Percentiles rank a stretch among this genome's conserved stretches.
These are phyloP conservation scores for Ascochyta clinopodiicola DNA, from an alignment of 2,329 filamentous ascomycete genomes.

Conservation along the genomic window DNA sequence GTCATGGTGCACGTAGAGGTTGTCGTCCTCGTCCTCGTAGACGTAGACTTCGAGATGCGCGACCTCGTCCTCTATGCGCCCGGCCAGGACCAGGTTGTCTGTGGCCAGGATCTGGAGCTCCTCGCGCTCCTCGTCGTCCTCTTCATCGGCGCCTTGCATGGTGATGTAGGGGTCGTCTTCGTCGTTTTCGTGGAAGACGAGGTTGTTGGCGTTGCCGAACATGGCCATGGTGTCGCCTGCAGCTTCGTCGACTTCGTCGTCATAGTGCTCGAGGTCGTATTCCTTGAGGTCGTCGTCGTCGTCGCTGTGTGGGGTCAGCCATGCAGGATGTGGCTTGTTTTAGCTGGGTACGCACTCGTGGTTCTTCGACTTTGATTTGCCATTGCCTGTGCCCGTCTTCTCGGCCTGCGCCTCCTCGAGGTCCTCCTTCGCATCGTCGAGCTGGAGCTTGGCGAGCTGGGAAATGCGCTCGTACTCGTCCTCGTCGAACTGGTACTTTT, in stretches of 20 bases:
- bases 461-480: constrained; percentile 60
- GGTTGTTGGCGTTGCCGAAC: constrained; percentile 92
- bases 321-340: neutral
- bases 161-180: constrained; percentile 97
- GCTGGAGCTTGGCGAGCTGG: constrained; percentile 65
- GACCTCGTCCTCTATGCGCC: constrained; percentile 95
- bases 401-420: constrained; percentile 63
- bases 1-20: constrained; percentile 98
- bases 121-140: constrained; percentile 89
- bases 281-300: constrained; percentile 88
- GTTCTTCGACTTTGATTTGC: constrained; percentile 27
- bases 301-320: constrained; percentile 39
- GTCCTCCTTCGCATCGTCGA: constrained; percentile 91
- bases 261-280: constrained; percentile 95
- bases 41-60: constrained; percentile 97
- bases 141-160: constrained; percentile 69
- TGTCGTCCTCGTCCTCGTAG: constrained; percentile 93
- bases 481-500: constrained; percentile 59
- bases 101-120: constrained; percentile 91
- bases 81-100: constrained; percentile 90
- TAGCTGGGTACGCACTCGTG: constrained; percentile 21
- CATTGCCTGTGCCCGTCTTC: constrained; percentile 44
- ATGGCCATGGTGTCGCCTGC: constrained; percentile 81
- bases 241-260: constrained; percentile 77
- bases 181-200: constrained; percentile 93